phyloP scores from a whole-genome alignment of 441 rosid genomes.

The Gossypium schwendimanii region DNA sequence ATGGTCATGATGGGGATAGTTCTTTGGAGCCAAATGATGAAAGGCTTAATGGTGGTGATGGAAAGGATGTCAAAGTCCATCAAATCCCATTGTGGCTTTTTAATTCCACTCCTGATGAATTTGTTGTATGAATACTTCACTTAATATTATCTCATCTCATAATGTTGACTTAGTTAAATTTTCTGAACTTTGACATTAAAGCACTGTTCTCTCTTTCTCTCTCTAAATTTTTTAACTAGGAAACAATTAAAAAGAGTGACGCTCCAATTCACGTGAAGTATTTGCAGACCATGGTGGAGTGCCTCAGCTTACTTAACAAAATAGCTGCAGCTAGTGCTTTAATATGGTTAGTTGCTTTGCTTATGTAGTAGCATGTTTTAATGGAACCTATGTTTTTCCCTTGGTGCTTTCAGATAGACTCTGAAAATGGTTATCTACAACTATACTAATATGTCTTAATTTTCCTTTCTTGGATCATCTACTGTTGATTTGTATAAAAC shows the following conservation, averaged over 20 bases:
- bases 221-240: conserved; percentile 31
- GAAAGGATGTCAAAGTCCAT: conserved; percentile 41
- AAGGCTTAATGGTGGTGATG: conserved; percentile 54
- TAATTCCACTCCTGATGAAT: conserved; percentile 88
- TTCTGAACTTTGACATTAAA: conserved; percentile 24
- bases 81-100: conserved; percentile 84
- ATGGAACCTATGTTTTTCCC: not conserved
- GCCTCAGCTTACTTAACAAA: conserved; percentile 92
- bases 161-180: conserved; percentile 5
- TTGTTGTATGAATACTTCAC: conserved; percentile 49
- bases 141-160: conserved; percentile 17
- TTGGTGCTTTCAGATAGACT: not conserved
- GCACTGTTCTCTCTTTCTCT: not conserved
- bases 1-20: conserved; percentile 73
- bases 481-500: not conserved
- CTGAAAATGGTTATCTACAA: not conserved
- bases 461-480: not conserved
- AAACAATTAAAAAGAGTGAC: conserved; percentile 79
- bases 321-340: conserved; percentile 97
- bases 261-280: conserved; percentile 87
- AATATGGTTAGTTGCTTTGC: conserved; percentile 65
- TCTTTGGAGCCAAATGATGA: conserved; percentile 56
- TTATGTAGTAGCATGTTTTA: conserved; percentile 4
- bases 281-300: conserved; percentile 93
- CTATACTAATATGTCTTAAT: not conserved